Evolutionary conservation across 495 filamentous ascomycete species (phyloP).

Genomic region (Durotheca rogersii): DNA sequence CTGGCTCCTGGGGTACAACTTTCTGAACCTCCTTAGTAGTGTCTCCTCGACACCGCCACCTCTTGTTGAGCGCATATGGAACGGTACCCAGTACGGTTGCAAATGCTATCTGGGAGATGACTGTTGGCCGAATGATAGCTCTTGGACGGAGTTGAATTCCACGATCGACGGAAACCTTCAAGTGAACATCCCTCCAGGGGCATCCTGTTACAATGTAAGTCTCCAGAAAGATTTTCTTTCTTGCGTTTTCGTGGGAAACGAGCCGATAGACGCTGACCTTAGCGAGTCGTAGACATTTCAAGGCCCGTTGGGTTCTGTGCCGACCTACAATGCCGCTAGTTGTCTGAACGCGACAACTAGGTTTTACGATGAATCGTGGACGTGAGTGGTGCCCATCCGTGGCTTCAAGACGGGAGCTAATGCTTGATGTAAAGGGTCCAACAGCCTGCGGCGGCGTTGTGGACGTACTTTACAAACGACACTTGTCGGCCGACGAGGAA

Average conservation of each 20-base stretch:
- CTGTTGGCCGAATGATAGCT: constrained; percentile 43
- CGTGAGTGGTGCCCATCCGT: constrained; percentile 33
- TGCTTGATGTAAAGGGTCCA: constrained; percentile 32
- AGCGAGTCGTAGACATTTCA: constrained; percentile 31
- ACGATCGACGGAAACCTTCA: constrained; percentile 43
- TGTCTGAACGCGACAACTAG: constrained; percentile 39
- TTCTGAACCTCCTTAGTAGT: constrained; percentile 5
- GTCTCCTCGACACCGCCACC: constrained; percentile 1
- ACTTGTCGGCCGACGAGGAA: constrained; percentile 53
- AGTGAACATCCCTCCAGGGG: constrained; percentile 42
- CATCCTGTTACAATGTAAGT: constrained; percentile 42
- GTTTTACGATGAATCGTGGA: constrained; percentile 41
- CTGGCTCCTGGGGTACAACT: constrained; percentile 8
- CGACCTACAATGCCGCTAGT: constrained; percentile 41
- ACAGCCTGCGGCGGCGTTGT: constrained; percentile 43
- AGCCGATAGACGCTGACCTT: constrained; percentile 2
- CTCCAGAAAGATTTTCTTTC: background rate
- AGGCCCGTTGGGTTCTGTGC: constrained; percentile 41
- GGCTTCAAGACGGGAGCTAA: too few relatives aligned
- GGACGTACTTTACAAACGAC: constrained; percentile 52
- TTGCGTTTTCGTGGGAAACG: background rate
- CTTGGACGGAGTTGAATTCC: constrained; percentile 41
- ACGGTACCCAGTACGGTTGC: constrained; percentile 41
- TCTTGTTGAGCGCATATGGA: constrained; percentile 34
- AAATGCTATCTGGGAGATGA: constrained; percentile 45